These are phyloP conservation scores for Clavispora fructus DNA, from an alignment of 805 yeast species.

Conservation along the genomic window DNA sequence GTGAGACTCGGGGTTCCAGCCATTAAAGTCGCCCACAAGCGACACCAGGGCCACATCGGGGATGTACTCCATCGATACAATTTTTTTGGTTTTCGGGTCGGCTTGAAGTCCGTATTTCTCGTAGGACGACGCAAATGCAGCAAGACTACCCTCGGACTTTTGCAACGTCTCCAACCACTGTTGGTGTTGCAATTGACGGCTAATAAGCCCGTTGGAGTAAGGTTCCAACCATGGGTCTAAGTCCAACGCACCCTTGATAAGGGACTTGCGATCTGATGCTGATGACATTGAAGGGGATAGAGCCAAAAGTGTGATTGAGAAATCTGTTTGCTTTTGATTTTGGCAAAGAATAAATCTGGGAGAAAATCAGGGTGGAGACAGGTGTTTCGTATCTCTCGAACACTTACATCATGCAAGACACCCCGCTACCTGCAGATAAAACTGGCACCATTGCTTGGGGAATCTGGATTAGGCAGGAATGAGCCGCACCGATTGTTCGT, in stretches of 20 bases:
- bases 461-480: not conserved
- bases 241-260: conserved; percentile 55
- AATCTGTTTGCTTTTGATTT: not conserved
- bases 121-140: conserved; percentile 72
- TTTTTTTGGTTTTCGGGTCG: conserved; percentile 42
- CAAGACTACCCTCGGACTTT: conserved; percentile 51
- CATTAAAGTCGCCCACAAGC: conserved; percentile 88
- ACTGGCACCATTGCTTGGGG: not conserved
- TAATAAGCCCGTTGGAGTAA: conserved; percentile 57
- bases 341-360: not conserved
- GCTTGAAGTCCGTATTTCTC: conserved; percentile 73
- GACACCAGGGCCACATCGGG: conserved; percentile 78
- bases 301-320: not conserved
- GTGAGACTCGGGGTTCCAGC: conserved; percentile 63
- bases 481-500: not conserved
- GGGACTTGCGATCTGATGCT: conserved; percentile 2
- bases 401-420: not conserved
- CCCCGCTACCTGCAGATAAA: not conserved
- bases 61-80: conserved; percentile 77
- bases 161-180: conserved; percentile 56
- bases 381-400: not conserved
- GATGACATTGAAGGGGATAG: not conserved
- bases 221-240: conserved; percentile 89
- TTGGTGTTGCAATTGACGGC: conserved; percentile 62
- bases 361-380: not conserved